phyloP scores from a whole-genome alignment of 176 grass and related monocot species.

The Alloteropsis semialata region DNA sequence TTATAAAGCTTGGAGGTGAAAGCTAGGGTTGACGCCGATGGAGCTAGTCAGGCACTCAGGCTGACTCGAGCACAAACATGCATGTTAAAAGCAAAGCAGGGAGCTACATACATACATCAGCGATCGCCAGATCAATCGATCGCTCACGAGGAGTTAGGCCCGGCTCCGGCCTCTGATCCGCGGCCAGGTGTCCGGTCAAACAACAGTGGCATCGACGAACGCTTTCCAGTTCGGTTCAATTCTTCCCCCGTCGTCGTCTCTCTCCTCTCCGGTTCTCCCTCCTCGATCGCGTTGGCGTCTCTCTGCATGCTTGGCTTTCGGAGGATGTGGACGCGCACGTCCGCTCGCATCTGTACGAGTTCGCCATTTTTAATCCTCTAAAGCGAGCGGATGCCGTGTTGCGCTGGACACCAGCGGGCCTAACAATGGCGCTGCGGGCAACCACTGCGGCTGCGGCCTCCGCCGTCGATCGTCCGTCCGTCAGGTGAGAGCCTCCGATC shows the following conservation, averaged over 20 bases:
- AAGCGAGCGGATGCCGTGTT: constrained; percentile 47
- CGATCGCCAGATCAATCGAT: neutral
- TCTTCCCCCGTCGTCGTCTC: neutral
- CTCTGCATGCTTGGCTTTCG: constrained; percentile 38
- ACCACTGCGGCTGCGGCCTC: neutral
- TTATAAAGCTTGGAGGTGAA: constrained; percentile 24
- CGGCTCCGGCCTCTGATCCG: constrained; percentile 5
- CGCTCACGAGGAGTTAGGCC: constrained; percentile 33
- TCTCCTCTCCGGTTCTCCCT: neutral
- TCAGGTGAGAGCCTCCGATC: constrained; percentile 18
- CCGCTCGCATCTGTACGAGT: neutral
- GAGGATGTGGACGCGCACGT: constrained; percentile 35
- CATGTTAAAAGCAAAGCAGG: neutral
- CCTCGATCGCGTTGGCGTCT: neutral
- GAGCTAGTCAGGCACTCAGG: constrained; percentile 24
- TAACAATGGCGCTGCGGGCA: constrained; percentile 14
- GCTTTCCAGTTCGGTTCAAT: neutral
- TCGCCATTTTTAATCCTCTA: neutral
- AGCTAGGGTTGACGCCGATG: constrained; percentile 40
- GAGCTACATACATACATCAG: constrained; percentile 35
- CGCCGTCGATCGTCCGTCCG: neutral
- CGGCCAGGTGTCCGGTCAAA: constrained; percentile 43
- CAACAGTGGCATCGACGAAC: constrained; percentile 24
- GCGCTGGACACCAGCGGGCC: constrained; percentile 46
- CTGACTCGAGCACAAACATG: constrained; percentile 35